phyloP scores from a whole-genome alignment of 1,284 basidiomycete genomes.

The Malassezia furfur region DNA sequence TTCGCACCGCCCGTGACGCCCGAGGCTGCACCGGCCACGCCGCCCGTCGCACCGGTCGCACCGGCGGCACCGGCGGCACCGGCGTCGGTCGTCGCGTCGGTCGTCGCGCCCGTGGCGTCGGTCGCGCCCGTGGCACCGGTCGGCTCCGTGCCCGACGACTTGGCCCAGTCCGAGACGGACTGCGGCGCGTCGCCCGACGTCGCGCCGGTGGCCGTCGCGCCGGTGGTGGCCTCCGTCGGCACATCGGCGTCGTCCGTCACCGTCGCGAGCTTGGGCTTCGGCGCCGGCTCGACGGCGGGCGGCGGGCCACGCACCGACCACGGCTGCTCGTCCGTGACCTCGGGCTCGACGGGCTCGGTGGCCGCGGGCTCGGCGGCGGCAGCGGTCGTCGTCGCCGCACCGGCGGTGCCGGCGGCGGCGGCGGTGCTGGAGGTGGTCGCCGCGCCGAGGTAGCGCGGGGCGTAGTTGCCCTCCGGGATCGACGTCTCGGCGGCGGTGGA shows the following conservation, averaged over 20 bases:
- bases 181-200: neutral
- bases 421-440: neutral
- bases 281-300: neutral
- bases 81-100: neutral
- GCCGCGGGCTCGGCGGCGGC: neutral
- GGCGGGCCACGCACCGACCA: constrained; percentile 31
- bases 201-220: neutral
- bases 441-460: neutral
- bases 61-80: neutral
- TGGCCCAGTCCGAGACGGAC: neutral
- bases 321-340: constrained; percentile 9
- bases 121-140: neutral
- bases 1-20: neutral
- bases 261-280: neutral
- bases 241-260: neutral
- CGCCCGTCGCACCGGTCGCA: neutral
- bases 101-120: neutral
- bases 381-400: neutral
- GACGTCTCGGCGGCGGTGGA: neutral
- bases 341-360: neutral
- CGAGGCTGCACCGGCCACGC: neutral
- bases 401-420: neutral
- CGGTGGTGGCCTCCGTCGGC: neutral
- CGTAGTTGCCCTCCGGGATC: neutral
- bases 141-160: neutral